phyloP scores from a whole-genome alignment of 352 stramenopile genomes.

The Phytopythium sindhum region DNA sequence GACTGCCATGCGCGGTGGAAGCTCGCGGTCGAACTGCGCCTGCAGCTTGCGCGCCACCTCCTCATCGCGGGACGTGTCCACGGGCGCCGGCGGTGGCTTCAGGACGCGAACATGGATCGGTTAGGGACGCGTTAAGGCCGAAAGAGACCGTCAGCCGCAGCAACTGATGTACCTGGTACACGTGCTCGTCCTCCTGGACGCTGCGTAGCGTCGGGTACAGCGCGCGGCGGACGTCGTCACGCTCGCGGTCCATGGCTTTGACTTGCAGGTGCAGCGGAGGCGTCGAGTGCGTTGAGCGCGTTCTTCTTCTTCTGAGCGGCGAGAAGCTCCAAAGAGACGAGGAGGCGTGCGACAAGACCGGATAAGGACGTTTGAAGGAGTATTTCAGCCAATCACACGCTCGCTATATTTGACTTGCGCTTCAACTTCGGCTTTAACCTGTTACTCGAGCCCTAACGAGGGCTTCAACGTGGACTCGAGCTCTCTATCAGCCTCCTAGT shows the following conservation, averaged over 20 bases:
- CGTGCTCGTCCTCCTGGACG: constrained; percentile 3
- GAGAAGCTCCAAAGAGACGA: background rate
- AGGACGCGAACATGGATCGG: background rate
- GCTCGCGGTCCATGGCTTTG: background rate
- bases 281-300: background rate
- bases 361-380: background rate
- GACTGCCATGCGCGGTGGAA: constrained; percentile 17
- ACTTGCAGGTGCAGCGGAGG: background rate
- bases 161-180: background rate
- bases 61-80: constrained; percentile 41
- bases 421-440: too few species aligned
- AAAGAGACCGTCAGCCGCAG: background rate
- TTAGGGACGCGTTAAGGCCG: background rate
- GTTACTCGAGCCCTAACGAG: background rate
- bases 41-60: constrained; percentile 55
- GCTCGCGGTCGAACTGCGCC: constrained; percentile 38
- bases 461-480: background rate
- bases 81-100: background rate
- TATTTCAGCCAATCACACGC: background rate
- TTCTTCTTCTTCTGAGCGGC: background rate
- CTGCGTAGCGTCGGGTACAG: constrained; percentile 6
- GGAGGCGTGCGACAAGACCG: background rate
- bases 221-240: background rate
- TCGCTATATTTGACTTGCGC: background rate
- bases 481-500: background rate